Percentiles rank a stretch among this genome's conserved stretches.
Conservation (phyloP, 148 eudicot genomes). For the Simmondsia chinensis region DNA sequence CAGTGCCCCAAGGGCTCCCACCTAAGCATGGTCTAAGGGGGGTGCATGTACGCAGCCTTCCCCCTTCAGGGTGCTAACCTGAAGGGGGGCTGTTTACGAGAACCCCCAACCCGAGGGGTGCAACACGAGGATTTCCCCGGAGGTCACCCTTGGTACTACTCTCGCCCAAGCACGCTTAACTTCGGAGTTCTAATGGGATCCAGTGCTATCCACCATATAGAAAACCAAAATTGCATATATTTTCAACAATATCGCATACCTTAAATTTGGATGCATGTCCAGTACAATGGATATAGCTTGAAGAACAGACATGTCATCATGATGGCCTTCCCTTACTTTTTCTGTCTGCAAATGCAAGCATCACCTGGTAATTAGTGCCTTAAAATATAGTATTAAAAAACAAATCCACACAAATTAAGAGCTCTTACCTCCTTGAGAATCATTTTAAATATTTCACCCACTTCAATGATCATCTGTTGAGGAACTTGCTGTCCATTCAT, state of each 20-base stretch:
- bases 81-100: too few species aligned
- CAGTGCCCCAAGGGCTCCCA: too few species aligned
- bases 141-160: too few species aligned
- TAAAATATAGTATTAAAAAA: background rate
- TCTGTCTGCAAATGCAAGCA: conserved; percentile 46
- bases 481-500: conserved; percentile 75
- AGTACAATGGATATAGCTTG: conserved; percentile 82
- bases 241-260: conserved; percentile 30
- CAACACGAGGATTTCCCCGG: too few species aligned
- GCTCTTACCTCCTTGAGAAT: conserved; percentile 68
- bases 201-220: too few species aligned
- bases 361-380: conserved; percentile 7
- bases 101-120: too few species aligned
- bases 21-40: too few species aligned
- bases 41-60: too few species aligned
- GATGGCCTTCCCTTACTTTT: conserved; percentile 72
- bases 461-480: conserved; percentile 72
- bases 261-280: conserved; percentile 69
- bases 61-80: too few species aligned
- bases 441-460: conserved; percentile 66
- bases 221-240: background rate
- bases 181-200: too few species aligned
- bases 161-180: too few species aligned
- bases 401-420: background rate
- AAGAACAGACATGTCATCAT: conserved; percentile 73